Conservation (phyloP, 2,329 filamentous ascomycete species). For the Fusarium liriodendri region DNA sequence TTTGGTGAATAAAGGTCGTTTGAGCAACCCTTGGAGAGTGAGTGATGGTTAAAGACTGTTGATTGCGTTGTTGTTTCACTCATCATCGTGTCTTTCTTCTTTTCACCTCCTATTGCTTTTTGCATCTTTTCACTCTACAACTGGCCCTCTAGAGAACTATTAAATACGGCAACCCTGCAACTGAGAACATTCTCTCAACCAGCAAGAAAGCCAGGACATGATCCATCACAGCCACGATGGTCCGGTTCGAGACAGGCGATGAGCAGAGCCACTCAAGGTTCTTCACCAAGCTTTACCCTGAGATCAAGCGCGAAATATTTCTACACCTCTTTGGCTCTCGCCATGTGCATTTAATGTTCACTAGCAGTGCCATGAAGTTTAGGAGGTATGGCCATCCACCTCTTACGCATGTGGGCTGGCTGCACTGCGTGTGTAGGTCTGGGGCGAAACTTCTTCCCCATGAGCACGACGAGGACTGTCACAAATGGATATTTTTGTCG, state of each 20-base stretch:
- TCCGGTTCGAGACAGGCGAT: background rate
- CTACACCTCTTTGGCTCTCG: conserved; percentile 6
- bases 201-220: background rate
- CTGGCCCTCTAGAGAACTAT: background rate
- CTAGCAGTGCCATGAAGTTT: background rate
- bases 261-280: background rate
- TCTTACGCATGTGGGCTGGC: background rate
- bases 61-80: background rate
- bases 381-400: background rate
- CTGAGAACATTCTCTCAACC: background rate
- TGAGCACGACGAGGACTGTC: background rate
- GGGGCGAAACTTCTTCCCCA: background rate
- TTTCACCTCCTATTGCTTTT: background rate
- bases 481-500: conserved; percentile 4
- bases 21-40: background rate
- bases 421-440: conserved; percentile 11
- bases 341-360: background rate
- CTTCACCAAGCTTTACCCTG: background rate
- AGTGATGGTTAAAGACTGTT: background rate
- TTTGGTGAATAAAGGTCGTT: background rate
- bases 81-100: background rate
- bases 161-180: background rate
- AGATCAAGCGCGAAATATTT: background rate
- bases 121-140: background rate
- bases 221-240: background rate